Evolutionary conservation across 2,329 filamentous ascomycete genomes (phyloP).

Genomic region (Lasiodiplodia theobromae): DNA sequence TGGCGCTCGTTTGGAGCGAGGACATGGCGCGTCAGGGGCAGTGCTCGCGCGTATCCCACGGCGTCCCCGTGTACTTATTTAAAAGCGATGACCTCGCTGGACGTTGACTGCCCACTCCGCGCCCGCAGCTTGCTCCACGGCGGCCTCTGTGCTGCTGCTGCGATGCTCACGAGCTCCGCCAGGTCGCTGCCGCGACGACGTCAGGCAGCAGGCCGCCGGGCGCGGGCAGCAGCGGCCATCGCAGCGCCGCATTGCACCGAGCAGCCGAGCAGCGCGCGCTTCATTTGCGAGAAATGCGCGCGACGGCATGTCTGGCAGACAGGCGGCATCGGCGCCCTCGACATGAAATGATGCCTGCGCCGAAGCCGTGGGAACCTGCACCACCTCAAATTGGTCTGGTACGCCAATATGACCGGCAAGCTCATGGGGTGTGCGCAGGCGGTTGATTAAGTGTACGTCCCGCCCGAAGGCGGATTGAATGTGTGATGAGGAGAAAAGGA

Average conservation of each 20-base stretch:
- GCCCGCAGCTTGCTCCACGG: not conserved
- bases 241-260: conserved; percentile 2
- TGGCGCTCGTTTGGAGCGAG: conserved; percentile 28
- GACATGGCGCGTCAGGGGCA: conserved; percentile 30
- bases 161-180: not conserved
- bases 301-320: conserved; percentile 41
- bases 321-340: conserved; percentile 45
- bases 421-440: conserved; percentile 45
- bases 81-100: conserved; percentile 20
- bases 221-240: not conserved
- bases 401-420: conserved; percentile 56
- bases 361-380: conserved; percentile 22
- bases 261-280: conserved; percentile 9
- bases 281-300: conserved; percentile 26
- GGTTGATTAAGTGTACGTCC: conserved; percentile 55
- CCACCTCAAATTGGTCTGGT: conserved; percentile 44
- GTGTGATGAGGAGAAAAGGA: conserved; percentile 42
- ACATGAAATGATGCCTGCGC: conserved; percentile 16
- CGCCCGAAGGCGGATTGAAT: conserved; percentile 43
- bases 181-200: not conserved
- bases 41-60: conserved; percentile 22
- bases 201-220: not conserved
- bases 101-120: conserved; percentile 13
- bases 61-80: conserved; percentile 25
- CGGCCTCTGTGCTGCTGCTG: not conserved